Base-by-base conservation (phyloP, 2,329 filamentous ascomycete species). In the Botrytis cinerea region DNA sequence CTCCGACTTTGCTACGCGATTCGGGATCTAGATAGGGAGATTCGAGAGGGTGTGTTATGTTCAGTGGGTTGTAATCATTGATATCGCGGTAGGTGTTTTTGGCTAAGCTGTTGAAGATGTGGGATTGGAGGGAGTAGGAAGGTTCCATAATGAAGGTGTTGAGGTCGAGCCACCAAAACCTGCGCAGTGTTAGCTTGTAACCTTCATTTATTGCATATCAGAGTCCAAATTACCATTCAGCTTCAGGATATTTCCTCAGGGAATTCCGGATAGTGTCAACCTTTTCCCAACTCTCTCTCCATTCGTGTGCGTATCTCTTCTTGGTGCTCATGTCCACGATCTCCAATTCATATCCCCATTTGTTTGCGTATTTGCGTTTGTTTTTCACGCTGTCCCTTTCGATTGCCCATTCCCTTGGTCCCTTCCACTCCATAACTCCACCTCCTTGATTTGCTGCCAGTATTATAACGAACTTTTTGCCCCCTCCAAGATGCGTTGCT, bases 231-330 rank as follows among this genome's bases (percentile, higher is more conserved):
- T 86, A 97, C 96, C 96, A 99, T 85, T 99, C 95, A 48, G 95
- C 96, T 76, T 97, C 88, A 43, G 96, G 96, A 81, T 98, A 98
- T 82, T 98, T 98, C 81, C 91, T 89, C 87, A 99, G 91, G 62
- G 92, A 91, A 75, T 93, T 93, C 75, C 95, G 90, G 79, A 99
- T 90, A 60, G 94, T 94, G 82, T 99, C 96, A 75, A 98, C 95
- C 86, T 98, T 99, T 84, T 99, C 96, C 96, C 96, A 99, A 82
- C 95, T 97, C 84, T 99, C 96, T 80, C 96, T 90, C 96, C 96
- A 99, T 84, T 99, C 96, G 84, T 99, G 96, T 43, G 96, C 95
- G 82, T 99, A 99, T 77, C 95, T 91, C 85, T 98, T 98, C 88
- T 98, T 97, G 71, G 95, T 97, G 84, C 94, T 95, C 95, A 99